These are phyloP conservation scores for Rhododendron griersonianum DNA, from an alignment of 148 eudicot species.

Conservation along the genomic window DNA sequence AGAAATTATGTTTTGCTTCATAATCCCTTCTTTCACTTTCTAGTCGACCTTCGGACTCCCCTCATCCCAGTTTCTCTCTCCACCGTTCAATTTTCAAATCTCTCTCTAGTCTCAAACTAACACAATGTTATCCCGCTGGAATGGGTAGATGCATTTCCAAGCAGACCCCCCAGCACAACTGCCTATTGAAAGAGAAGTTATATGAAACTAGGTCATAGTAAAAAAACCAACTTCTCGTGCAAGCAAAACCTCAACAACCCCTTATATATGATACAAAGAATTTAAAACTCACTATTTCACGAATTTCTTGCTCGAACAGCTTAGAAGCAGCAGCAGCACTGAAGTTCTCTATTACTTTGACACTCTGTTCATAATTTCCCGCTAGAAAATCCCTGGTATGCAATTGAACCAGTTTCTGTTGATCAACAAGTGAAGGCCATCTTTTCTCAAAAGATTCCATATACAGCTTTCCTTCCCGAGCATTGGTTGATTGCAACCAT, in stretches of 20 bases:
- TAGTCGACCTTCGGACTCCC: neutral
- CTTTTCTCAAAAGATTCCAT: constrained; percentile 61
- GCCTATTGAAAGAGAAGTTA: neutral
- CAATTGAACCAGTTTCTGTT: constrained; percentile 23
- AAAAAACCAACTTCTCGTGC: neutral
- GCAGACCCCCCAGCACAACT: neutral
- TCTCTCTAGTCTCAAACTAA: neutral
- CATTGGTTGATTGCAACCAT: constrained; percentile 68
- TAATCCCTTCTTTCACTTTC: neutral
- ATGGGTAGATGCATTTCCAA: neutral
- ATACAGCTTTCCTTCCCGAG: constrained; percentile 50
- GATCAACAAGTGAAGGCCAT: constrained; percentile 58
- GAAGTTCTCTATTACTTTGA: constrained; percentile 52
- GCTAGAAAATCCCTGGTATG: constrained; percentile 28
- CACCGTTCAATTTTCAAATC: neutral
- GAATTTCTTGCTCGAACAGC: constrained; percentile 85
- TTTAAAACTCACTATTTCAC: constrained; percentile 67
- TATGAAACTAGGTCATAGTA: constrained; percentile 1
- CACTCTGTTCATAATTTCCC: constrained; percentile 44
- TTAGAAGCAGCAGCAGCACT: constrained; percentile 72
- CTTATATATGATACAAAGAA: neutral
- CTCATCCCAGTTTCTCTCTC: neutral
- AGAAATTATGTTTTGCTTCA: neutral
- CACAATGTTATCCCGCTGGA: neutral
- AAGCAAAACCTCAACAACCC: neutral